Evolutionary conservation across 768 basidiomycete genomes (phyloP), one percentile per base, ranked within the genome.

Genomic region (Tricholoma bakamatsutake): DNA sequence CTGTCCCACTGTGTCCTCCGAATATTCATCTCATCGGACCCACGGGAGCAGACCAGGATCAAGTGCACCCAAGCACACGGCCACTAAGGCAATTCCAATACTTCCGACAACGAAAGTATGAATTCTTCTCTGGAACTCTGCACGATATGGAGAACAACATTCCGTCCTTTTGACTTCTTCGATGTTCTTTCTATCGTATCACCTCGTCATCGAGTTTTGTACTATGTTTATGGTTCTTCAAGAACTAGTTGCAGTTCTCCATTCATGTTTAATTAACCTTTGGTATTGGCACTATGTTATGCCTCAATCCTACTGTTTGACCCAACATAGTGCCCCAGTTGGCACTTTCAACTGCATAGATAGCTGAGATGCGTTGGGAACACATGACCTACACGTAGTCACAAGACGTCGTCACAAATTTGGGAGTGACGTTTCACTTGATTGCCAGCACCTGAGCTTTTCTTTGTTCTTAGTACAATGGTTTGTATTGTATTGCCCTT

Each of bases 391-490:
- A n/a, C 28, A 48, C 28, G 28, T 30, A n/a, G 46, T 48, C 46
- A 48, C 46, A 47, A 47, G 46, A 47, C 10, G 21, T 12, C 62
- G 64, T 62, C 64, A 65, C 64, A 58, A 18, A 52, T 10, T 6
- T 39, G 12, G 21, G 54, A 61, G 59, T 63, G 57, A 65, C 64
- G 64, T 65, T 65, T 62, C 64, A 61, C 55, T 59, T 45, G 8
- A 45, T 53, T 65, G 62, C 62, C 61, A 63, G 62, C 62, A 51
- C 54, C 46, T 47, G 24, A 39, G 57, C 50, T 51, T 28, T 49
- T 40, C 50, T 62, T 61, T 50, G 49, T 61, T 59, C 59, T 59
- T 17, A 50, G 17, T 48, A 66, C 59, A 56, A 80, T 80, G 79
- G 79, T 78, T 27, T 50, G 57, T 35, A 37, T 52, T 7, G 18